Evolutionary conservation across 2,329 filamentous ascomycete genomes (phyloP).

Genomic region (Diaporthe ilicicola): DNA sequence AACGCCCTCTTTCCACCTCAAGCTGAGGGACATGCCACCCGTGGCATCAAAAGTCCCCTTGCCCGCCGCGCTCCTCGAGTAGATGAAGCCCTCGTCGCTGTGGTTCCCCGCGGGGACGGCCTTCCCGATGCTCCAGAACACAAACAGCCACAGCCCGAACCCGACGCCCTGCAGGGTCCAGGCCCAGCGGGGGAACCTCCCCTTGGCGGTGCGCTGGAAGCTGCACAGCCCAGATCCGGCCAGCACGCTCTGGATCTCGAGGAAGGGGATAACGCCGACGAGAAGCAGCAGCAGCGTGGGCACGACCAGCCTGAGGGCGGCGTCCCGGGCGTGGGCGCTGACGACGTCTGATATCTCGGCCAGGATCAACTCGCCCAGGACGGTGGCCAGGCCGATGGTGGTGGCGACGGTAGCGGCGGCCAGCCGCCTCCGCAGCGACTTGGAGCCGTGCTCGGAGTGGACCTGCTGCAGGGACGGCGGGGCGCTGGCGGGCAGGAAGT

Average conservation of each 20-base stretch:
- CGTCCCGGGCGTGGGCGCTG: conserved; percentile 70
- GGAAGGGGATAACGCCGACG: conserved; percentile 77
- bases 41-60: conserved; percentile 44
- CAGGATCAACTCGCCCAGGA: conserved; percentile 81
- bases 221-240: conserved; percentile 65
- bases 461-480: conserved; percentile 65
- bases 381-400: conserved; percentile 79
- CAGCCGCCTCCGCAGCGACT: conserved; percentile 58
- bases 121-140: conserved; percentile 80
- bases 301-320: conserved; percentile 75
- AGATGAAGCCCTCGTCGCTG: conserved; percentile 36
- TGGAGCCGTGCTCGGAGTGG: conserved; percentile 65
- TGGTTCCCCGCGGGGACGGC: conserved; percentile 57
- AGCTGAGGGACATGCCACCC: conserved; percentile 40
- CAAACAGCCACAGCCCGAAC: conserved; percentile 74
- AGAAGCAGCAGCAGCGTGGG: conserved; percentile 76
- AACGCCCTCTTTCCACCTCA: conserved; percentile 34
- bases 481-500: conserved; percentile 70
- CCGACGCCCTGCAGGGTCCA: conserved; percentile 71
- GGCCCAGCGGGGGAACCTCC: conserved; percentile 64
- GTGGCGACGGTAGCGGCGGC: conserved; percentile 76
- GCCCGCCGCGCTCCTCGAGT: conserved; percentile 35
- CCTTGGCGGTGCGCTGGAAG: conserved; percentile 66
- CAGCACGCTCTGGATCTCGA: conserved; percentile 77
- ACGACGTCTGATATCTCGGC: conserved; percentile 84